Conservation (phyloP, 164 flowering plant species). For the Aristolochia californica region DNA sequence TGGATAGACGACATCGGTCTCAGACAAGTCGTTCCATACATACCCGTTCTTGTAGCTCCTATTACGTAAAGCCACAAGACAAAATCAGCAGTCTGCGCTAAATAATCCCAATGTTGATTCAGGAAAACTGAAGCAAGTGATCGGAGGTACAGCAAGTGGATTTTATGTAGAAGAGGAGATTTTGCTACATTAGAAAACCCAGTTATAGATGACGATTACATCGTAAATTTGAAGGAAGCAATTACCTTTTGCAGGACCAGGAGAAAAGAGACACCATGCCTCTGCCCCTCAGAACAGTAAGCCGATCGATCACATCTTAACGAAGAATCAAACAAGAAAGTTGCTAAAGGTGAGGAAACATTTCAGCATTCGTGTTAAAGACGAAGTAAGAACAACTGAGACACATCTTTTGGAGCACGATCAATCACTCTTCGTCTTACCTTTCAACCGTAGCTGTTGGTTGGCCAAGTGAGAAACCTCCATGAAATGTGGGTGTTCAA, state of each 20-base stretch:
- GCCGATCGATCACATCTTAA: slow-evolving; percentile 63
- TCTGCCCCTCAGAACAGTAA: slow-evolving; percentile 63
- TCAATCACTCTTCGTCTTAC: too few relatives aligned
- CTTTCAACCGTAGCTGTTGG: slow-evolving; percentile 15
- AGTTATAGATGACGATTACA: too few relatives aligned
- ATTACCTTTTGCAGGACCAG: slow-evolving; percentile 98
- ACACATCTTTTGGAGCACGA: too few relatives aligned
- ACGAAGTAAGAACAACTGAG: too few relatives aligned
- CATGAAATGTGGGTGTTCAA: slow-evolving; percentile 66
- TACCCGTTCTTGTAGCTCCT: slow-evolving; percentile 90
- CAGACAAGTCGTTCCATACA: slow-evolving; percentile 82
- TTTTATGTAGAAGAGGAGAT: too few relatives aligned
- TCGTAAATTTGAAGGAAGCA: too few relatives aligned
- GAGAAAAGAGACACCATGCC: slow-evolving; percentile 80
- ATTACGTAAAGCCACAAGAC: not conserved
- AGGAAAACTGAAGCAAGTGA: not conserved
- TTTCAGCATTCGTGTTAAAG: too few relatives aligned
- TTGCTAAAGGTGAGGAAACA: not conserved
- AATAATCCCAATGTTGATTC: too few relatives aligned
- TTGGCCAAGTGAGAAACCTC: slow-evolving; percentile 39
- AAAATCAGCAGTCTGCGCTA: too few relatives aligned
- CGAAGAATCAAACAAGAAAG: not conserved
- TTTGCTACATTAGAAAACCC: too few relatives aligned
- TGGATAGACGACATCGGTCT: slow-evolving; percentile 57
- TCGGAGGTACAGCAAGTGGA: too few relatives aligned